phyloP scores from a whole-genome alignment of 2,329 filamentous ascomycete species.

The Talaromyces albobiverticillius region DNA sequence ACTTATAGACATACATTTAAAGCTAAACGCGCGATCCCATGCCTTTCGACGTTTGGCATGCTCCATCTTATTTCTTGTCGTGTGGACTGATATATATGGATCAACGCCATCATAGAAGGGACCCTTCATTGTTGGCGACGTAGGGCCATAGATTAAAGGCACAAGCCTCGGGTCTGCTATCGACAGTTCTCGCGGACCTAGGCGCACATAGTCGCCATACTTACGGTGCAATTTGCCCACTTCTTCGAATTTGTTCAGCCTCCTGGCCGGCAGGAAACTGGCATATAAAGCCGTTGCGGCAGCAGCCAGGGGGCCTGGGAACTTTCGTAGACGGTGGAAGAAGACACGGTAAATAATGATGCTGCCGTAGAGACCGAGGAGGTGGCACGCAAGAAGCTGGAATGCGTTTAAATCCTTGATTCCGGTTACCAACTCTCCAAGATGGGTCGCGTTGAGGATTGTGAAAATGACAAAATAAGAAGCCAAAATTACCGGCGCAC shows the following conservation, averaged over 20 bases:
- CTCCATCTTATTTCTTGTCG: constrained; percentile 14
- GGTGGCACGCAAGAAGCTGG: constrained; percentile 4
- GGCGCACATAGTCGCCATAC: constrained; percentile 14
- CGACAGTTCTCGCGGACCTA: constrained; percentile 14
- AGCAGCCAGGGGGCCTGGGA: constrained; percentile 25
- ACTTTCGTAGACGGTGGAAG: constrained; percentile 24
- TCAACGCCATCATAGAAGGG: constrained; percentile 13
- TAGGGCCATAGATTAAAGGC: constrained; percentile 11
- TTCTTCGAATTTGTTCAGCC: constrained; percentile 26
- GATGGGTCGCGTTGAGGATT: neutral
- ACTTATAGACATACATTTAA: constrained; percentile 20
- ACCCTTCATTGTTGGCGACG: constrained; percentile 11
- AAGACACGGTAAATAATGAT: constrained; percentile 26
- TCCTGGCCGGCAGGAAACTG: constrained; percentile 15
- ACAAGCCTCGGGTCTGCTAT: constrained; percentile 13
- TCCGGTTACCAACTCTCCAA: neutral
- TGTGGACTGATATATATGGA: constrained; percentile 14
- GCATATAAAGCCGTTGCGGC: constrained; percentile 22
- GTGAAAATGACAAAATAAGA: neutral
- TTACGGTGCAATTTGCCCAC: constrained; percentile 10
- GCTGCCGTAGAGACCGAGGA: constrained; percentile 16
- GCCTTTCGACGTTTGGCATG: constrained; percentile 12
- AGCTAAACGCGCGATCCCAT: constrained; percentile 28
- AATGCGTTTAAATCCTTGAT: neutral
- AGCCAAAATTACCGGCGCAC: neutral